Conservation (phyloP, 2,329 filamentous ascomycete species). For the Ophiocordyceps unilateralis region DNA sequence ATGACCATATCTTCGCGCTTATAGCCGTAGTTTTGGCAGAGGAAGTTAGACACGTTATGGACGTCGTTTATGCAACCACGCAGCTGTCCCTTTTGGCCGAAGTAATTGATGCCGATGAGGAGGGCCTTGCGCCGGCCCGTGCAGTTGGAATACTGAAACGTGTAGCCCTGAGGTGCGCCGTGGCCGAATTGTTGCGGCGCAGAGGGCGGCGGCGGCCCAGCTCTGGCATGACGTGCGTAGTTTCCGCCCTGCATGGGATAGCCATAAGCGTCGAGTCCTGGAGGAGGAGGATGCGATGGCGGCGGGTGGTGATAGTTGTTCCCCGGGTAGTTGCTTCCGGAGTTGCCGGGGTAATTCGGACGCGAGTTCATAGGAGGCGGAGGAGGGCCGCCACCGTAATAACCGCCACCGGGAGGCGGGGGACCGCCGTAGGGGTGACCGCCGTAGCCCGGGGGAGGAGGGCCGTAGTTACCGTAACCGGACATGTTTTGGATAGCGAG, state of each 20-base stretch:
- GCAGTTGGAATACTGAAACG: constrained; percentile 62
- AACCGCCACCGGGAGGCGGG: constrained; percentile 7
- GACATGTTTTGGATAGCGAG: neutral
- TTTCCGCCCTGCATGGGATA: constrained; percentile 19
- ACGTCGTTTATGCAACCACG: constrained; percentile 69
- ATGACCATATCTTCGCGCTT: constrained; percentile 67
- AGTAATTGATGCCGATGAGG: constrained; percentile 69
- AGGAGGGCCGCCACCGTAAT: constrained; percentile 8
- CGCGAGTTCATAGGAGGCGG: constrained; percentile 7
- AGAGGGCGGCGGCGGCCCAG: constrained; percentile 27
- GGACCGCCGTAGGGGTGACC: constrained; percentile 7
- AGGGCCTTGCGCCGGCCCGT: constrained; percentile 57
- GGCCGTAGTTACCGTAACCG: constrained; percentile 12
- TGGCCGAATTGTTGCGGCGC: constrained; percentile 43
- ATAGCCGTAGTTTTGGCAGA: constrained; percentile 52
- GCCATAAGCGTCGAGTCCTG: constrained; percentile 27
- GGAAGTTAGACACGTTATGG: constrained; percentile 56
- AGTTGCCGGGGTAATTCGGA: constrained; percentile 4
- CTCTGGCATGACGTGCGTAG: constrained; percentile 11
- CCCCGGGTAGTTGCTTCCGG: constrained; percentile 1
- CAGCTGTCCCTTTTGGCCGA: constrained; percentile 53
- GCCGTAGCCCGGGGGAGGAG: constrained; percentile 4
- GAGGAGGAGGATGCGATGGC: constrained; percentile 22
- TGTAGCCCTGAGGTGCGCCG: constrained; percentile 51
- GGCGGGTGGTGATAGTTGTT: constrained; percentile 9